These are phyloP conservation scores for Exutisphaerella laricina DNA, from an alignment of 2,329 filamentous ascomycete genomes.

Conservation along the genomic window DNA sequence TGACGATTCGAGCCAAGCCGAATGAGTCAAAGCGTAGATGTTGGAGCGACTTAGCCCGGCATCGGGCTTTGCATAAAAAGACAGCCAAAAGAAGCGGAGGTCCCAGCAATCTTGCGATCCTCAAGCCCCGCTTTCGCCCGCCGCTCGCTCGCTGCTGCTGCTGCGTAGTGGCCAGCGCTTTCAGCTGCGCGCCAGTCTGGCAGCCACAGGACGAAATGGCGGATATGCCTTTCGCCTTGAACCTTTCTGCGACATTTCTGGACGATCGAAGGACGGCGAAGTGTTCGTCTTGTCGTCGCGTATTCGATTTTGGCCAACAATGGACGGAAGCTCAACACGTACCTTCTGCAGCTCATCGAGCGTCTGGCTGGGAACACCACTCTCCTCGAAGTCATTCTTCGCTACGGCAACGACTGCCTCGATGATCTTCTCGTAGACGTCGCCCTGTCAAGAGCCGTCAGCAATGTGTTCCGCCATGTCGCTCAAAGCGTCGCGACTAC, in stretches of 20 bases:
- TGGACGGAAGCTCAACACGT: constrained; percentile 31
- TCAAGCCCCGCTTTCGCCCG: constrained; percentile 41
- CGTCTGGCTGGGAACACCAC: constrained; percentile 80
- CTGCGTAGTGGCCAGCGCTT: constrained; percentile 7
- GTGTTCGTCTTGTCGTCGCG: neutral
- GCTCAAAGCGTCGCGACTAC: neutral
- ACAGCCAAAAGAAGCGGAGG: constrained; percentile 41
- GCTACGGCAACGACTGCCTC: constrained; percentile 61
- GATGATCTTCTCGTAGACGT: constrained; percentile 86
- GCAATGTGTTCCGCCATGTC: constrained; percentile 8
- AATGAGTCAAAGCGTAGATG: constrained; percentile 18
- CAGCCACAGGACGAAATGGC: constrained; percentile 2
- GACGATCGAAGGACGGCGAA: neutral
- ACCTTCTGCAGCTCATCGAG: constrained; percentile 85
- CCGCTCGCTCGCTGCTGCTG: constrained; percentile 14
- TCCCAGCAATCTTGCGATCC: constrained; percentile 35
- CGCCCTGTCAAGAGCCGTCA: constrained; percentile 48
- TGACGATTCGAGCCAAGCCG: neutral
- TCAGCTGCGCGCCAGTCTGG: constrained; percentile 16
- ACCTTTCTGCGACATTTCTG: constrained; percentile 2
- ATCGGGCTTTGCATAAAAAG: constrained; percentile 39
- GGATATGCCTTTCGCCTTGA: constrained; percentile 1
- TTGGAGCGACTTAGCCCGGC: constrained; percentile 7
- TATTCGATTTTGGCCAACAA: neutral
- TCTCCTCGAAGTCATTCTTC: constrained; percentile 93